Conservation (phyloP, 306 rosid genomes). For the Vachellia pachyceras region DNA sequence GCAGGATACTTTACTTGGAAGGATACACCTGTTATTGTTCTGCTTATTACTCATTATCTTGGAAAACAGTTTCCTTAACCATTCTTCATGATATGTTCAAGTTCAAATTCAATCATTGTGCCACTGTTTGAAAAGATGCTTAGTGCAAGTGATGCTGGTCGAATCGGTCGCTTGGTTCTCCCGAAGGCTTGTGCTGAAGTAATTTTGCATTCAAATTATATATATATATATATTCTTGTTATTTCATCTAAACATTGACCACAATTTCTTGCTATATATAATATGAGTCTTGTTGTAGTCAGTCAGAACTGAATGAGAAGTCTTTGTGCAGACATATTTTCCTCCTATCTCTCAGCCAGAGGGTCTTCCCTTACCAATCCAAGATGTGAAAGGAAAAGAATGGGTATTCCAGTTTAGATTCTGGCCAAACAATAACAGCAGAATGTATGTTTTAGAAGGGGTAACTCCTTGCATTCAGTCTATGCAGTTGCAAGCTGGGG, state of each 20-base stretch:
- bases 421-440: slow-evolving; percentile 99
- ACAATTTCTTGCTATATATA: neutral
- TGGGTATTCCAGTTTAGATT: slow-evolving; percentile 99
- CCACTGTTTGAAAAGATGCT: slow-evolving; percentile 99
- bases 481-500: slow-evolving; percentile 99
- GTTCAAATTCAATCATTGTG: slow-evolving; percentile 92
- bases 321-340: slow-evolving; percentile 84
- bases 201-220: slow-evolving; percentile 39
- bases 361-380: slow-evolving; percentile 97
- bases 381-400: slow-evolving; percentile 97
- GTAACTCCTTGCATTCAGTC: slow-evolving; percentile 99
- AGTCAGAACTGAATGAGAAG: slow-evolving; percentile 39
- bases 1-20: slow-evolving; percentile 22
- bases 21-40: slow-evolving; percentile 25
- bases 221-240: slow-evolving; percentile 18
- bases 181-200: slow-evolving; percentile 99
- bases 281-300: slow-evolving; percentile 5
- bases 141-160: slow-evolving; percentile 99
- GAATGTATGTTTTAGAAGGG: slow-evolving; percentile 99
- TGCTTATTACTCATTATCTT: slow-evolving; percentile 30
- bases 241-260: slow-evolving; percentile 27
- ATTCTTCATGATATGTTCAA: slow-evolving; percentile 52
- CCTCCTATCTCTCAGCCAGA: slow-evolving; percentile 99
- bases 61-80: slow-evolving; percentile 59
- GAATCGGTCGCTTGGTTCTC: slow-evolving; percentile 96